A percentile compares a stretch with the other conserved stretches of the same genome.
These are phyloP conservation scores for Populus euphratica DNA, from an alignment of 345 rosid species.

Conservation along the genomic window DNA sequence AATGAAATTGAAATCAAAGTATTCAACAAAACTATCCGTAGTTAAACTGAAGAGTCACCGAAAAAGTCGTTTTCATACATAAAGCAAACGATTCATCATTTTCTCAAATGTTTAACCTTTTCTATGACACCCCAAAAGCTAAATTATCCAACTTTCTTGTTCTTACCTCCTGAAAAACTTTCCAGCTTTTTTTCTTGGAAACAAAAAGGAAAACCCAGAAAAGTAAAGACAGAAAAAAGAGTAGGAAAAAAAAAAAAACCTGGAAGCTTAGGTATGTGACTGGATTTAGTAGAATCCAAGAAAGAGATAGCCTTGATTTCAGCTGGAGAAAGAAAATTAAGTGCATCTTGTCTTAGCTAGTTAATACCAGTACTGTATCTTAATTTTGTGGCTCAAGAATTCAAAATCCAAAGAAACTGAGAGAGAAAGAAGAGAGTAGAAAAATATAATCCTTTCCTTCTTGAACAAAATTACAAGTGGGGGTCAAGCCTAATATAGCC, in stretches of 20 bases:
- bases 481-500: not conserved
- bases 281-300: constrained; percentile 57
- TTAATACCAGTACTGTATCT: not conserved
- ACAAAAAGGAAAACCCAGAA: constrained; percentile 9
- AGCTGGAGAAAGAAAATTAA: constrained; percentile 59
- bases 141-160: not conserved
- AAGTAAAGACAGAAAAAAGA: not conserved
- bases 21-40: not conserved
- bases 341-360: constrained; percentile 34
- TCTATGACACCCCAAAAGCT: not conserved
- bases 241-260: constrained; percentile 31
- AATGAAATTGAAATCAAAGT: not conserved
- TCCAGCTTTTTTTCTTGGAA: not conserved
- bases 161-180: not conserved
- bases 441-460: not conserved
- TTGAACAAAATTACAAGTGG: not conserved
- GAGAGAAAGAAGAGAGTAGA: not conserved
- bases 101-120: not conserved
- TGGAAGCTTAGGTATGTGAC: constrained; percentile 45
- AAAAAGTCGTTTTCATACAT: not conserved
- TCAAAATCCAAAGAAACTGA: not conserved
- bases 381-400: not conserved
- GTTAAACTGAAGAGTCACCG: not conserved
- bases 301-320: constrained; percentile 59
- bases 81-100: not conserved